These are phyloP conservation scores for Leccinum aurantiacum DNA, from an alignment of 768 basidiomycete genomes.

Conservation along the genomic window DNA sequence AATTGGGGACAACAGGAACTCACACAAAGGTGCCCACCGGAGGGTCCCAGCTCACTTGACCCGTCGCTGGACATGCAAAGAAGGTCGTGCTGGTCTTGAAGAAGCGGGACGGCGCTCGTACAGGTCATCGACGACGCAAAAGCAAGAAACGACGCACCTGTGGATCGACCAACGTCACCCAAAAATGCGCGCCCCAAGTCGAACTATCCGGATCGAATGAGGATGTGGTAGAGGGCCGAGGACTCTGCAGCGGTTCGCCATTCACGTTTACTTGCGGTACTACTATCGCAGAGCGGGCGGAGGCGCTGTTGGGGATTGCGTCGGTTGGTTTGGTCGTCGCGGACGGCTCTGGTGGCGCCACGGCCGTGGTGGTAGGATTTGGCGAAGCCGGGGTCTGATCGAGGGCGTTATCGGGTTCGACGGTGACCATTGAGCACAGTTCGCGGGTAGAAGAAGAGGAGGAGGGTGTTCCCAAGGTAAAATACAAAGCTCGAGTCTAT, in stretches of 20 bases:
- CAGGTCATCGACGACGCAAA: slow-evolving; percentile 10
- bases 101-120: slow-evolving; percentile 4
- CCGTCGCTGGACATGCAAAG: slow-evolving; percentile 91
- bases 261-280: slow-evolving; percentile 39
- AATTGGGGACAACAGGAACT: slow-evolving; percentile 30
- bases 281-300: slow-evolving; percentile 17
- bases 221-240: slow-evolving; percentile 32
- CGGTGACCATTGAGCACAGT: slow-evolving; percentile 23
- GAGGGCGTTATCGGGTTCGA: slow-evolving; percentile 26
- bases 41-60: slow-evolving; percentile 91
- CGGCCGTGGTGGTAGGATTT: slow-evolving; percentile 1
- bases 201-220: slow-evolving; percentile 38
- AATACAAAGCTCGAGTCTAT: slow-evolving; percentile 21
- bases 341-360: slow-evolving; percentile 3
- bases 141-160: slow-evolving; percentile 52
- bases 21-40: slow-evolving; percentile 88
- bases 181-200: slow-evolving; percentile 88
- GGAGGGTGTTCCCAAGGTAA: slow-evolving; percentile 12
- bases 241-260: slow-evolving; percentile 33
- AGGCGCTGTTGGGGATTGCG: slow-evolving; percentile 11
- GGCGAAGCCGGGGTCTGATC: slow-evolving; percentile 22
- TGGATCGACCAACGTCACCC: slow-evolving; percentile 92
- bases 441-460: not conserved
- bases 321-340: slow-evolving; percentile 10
- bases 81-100: slow-evolving; percentile 64